Percentiles rank a stretch among this genome's conserved stretches.
Evolutionary conservation across 768 basidiomycete genomes (phyloP).

Genomic region (Russula sp.): DNA sequence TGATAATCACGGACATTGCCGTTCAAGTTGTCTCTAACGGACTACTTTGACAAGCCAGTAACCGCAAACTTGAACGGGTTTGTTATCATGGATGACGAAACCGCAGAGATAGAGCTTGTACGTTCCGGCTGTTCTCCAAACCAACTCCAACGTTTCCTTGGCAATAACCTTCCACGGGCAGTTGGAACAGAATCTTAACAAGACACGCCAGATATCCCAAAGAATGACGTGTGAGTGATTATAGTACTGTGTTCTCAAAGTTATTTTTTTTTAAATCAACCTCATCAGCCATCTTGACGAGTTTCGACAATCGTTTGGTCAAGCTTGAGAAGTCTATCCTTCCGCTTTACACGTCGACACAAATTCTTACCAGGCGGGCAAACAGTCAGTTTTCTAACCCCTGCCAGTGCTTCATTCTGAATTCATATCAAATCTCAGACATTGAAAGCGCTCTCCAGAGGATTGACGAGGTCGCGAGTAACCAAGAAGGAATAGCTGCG

Average conservation of each 20-base stretch:
- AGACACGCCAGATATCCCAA: slow-evolving; percentile 78
- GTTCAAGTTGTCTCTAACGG: too few relatives aligned
- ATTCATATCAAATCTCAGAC: slow-evolving; percentile 39
- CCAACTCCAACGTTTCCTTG: background rate
- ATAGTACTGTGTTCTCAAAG: background rate
- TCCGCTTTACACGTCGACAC: slow-evolving; percentile 75
- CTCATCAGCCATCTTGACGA: slow-evolving; percentile 67
- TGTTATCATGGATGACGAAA: slow-evolving; percentile 50
- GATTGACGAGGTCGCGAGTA: slow-evolving; percentile 74
- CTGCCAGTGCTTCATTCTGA: background rate
- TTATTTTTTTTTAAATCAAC: slow-evolving; percentile 28
- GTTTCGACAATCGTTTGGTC: slow-evolving; percentile 75
- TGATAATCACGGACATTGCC: background rate
- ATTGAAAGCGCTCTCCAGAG: slow-evolving; percentile 73
- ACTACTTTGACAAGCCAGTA: too few relatives aligned
- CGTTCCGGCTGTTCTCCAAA: background rate
- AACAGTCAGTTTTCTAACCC: slow-evolving; percentile 48
- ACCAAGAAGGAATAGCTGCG: slow-evolving; percentile 65
- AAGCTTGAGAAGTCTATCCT: slow-evolving; percentile 82
- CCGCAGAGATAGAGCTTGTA: slow-evolving; percentile 57
- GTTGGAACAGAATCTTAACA: slow-evolving; percentile 85
- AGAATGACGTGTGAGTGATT: slow-evolving; percentile 69
- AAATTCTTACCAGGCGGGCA: slow-evolving; percentile 63
- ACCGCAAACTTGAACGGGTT: background rate
- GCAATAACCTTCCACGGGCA: slow-evolving; percentile 29